Evolutionary conservation across 164 flowering plant genomes (phyloP).

Genomic region (Buxus sempervirens): DNA sequence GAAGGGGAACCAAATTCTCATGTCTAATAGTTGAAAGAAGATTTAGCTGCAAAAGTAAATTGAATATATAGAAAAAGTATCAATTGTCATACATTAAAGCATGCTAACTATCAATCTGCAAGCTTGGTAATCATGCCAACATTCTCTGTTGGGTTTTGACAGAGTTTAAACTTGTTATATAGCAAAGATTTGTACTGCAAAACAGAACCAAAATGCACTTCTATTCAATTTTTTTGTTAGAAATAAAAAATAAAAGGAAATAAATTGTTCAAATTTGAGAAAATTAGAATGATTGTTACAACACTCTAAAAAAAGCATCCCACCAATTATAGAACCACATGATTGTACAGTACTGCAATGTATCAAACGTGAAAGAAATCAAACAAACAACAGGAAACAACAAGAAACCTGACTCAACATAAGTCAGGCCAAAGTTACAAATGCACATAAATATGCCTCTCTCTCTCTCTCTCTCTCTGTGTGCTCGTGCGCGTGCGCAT

Average conservation of each 20-base stretch:
- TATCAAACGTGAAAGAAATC: not conserved
- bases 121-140: not conserved
- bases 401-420: not conserved
- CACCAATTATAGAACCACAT: not conserved
- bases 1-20: conserved; percentile 77
- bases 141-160: not conserved
- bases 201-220: not conserved
- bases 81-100: not conserved
- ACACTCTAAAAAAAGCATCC: not conserved
- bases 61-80: not conserved
- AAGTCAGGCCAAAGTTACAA: not conserved
- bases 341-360: not conserved
- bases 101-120: not conserved
- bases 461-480: too few species aligned
- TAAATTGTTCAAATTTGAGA: not conserved
- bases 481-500: too few species aligned
- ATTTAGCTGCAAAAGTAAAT: conserved; percentile 44
- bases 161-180: too few species aligned
- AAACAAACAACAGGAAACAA: not conserved
- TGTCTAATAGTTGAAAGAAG: conserved; percentile 68
- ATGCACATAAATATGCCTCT: too few species aligned
- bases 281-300: not conserved
- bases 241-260: too few species aligned
- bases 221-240: not conserved
- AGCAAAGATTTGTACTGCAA: not conserved